phyloP scores from a whole-genome alignment of 345 rosid genomes.

The Passiflora organensis region DNA sequence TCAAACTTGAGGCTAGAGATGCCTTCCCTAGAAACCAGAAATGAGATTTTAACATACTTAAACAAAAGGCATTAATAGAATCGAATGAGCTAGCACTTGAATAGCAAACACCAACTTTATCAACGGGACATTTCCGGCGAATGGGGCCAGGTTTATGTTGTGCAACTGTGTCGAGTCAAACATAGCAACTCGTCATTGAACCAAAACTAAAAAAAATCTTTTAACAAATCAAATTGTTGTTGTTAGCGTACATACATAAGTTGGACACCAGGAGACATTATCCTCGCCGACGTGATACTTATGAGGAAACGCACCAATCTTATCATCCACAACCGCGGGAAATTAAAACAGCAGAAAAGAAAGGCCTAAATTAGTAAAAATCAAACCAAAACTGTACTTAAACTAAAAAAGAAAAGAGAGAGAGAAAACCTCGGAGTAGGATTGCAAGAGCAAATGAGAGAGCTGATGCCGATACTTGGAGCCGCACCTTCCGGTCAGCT shows the following conservation, averaged over 20 bases:
- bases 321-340: neutral
- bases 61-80: too few species aligned
- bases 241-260: constrained; percentile 45
- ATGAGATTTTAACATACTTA: too few species aligned
- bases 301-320: constrained; percentile 66
- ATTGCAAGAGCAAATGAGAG: constrained; percentile 48
- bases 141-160: neutral
- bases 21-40: constrained; percentile 58
- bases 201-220: neutral
- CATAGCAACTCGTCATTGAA: neutral
- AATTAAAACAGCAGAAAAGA: neutral
- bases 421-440: constrained; percentile 52
- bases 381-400: neutral
- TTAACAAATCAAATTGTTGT: neutral
- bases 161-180: neutral
- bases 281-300: constrained; percentile 28
- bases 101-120: neutral
- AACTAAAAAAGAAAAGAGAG: neutral
- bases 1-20: constrained; percentile 74
- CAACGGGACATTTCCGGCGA: neutral
- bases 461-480: constrained; percentile 48
- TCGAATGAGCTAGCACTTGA: too few species aligned
- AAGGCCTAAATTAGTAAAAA: neutral
- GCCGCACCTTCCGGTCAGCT: constrained; percentile 54
- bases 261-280: constrained; percentile 34